Percentiles rank a stretch among this genome's conserved stretches.
These are phyloP conservation scores for Colletotrichum sp. DNA, from an alignment of 2,329 filamentous ascomycete species.

Conservation along the genomic window DNA sequence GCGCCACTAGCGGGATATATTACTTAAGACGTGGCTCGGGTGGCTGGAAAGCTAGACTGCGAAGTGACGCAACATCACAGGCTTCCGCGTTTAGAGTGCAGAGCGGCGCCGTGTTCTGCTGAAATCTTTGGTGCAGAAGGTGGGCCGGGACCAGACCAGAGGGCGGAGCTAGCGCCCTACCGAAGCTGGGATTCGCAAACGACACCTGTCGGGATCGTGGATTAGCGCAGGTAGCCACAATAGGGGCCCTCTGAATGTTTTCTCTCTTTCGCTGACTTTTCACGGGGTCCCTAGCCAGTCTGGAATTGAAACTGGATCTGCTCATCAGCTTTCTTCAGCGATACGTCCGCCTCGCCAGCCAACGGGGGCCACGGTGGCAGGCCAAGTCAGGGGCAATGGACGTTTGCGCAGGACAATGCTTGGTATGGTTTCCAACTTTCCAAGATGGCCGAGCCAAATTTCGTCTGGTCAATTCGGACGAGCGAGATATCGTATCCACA, in stretches of 20 bases:
- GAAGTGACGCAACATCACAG: constrained; percentile 8
- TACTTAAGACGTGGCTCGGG: not conserved
- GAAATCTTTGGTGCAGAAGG: not conserved
- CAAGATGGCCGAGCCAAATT: not conserved
- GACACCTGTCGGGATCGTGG: not conserved
- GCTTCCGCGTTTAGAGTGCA: not conserved
- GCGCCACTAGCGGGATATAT: not conserved
- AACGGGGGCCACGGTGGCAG: not conserved
- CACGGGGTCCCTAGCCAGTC: constrained; percentile 5
- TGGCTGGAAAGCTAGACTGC: not conserved
- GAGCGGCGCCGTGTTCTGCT: not conserved
- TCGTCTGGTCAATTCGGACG: constrained; percentile 6
- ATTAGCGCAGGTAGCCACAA: constrained; percentile 11
- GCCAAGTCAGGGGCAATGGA: not conserved
- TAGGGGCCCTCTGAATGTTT: constrained; percentile 10
- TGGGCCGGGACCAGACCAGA: not conserved
- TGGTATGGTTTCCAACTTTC: not conserved
- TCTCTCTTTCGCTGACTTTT: not conserved
- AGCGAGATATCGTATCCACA: constrained; percentile 13
- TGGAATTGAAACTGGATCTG: constrained; percentile 12
- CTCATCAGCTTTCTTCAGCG: not conserved
- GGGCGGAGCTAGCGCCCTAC: not conserved
- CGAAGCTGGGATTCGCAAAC: not conserved
- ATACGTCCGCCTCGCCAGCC: not conserved
- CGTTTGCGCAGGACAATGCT: not conserved